Conservation (phyloP, 2,329 filamentous ascomycete genomes). For the Xylaria sp. region DNA sequence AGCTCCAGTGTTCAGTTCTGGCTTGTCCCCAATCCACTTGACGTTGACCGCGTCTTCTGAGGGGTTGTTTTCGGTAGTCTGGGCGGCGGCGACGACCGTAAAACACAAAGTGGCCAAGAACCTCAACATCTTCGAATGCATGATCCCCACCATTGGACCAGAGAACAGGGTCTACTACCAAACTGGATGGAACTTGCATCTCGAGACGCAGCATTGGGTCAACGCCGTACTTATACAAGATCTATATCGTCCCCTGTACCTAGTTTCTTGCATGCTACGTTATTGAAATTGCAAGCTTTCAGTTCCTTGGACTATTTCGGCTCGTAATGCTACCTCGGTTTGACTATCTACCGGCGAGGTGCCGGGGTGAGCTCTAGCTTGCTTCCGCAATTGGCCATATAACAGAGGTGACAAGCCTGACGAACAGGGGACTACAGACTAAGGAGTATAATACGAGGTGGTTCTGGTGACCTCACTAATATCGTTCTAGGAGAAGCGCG, state of each 20-base stretch:
- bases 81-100: background rate
- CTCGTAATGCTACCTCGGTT: background rate
- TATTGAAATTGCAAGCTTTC: background rate
- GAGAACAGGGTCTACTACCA: background rate
- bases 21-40: constrained; percentile 46
- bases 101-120: background rate
- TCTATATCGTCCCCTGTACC: background rate
- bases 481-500: background rate
- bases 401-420: background rate
- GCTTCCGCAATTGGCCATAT: background rate
- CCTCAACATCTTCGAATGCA: background rate
- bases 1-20: constrained; percentile 39
- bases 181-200: background rate
- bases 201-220: background rate
- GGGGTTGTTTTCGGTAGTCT: background rate
- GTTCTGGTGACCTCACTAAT: too few relatives aligned
- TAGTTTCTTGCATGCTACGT: background rate
- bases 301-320: background rate
- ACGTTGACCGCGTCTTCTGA: constrained; percentile 31
- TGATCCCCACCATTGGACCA: background rate
- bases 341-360: background rate
- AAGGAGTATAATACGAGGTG: too few relatives aligned
- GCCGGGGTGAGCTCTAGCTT: background rate
- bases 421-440: background rate
- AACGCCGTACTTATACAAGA: background rate